Evolutionary conservation across 345 rosid genomes (phyloP), one percentile per base, ranked within the genome.

Genomic region (Populus deltoides): DNA sequence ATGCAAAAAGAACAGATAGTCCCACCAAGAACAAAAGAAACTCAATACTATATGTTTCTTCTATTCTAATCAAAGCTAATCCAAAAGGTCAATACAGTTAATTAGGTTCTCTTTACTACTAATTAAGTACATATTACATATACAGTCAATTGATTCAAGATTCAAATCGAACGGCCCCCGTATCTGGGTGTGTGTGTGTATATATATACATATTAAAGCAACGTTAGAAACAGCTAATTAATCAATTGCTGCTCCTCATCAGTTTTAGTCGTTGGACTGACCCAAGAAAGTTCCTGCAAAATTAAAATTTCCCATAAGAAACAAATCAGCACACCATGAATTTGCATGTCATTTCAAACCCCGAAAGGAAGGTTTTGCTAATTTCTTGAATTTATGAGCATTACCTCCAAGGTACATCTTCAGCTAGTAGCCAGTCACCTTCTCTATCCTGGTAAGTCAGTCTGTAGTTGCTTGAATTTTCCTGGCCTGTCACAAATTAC

Each of bases 381-480:
- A 41, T 41, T 59, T 59, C 7, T n/a, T 59, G 65, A 59, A 59
- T 24, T 59, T n/a, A 59, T 4, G 65, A 24, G 65, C 65, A 75
- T 51, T 59, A 86, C 90, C 87, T 83, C 89, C 89, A 86, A 18
- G 87, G 55, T 2, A 83, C 78, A 77, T 68, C 79, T 8, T 81
- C 82, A 36, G 86, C 88, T 36, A 83, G 66, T 15, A 85, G 68
- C 89, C 89, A 88, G 47, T 86, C 86, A 55, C 89, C 91, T 75
- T 85, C 79, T 7, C 33, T 72, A 38, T 86, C 88, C 62, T 79
- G 86, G 70, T 77, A 88, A 71, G 84, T 31, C 33, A 88, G 81
- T 61, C 71, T 36, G 73, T 77, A 85, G 73, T 27, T 25, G 20
- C 63, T 59, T 8, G 84, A 84, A 22, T 83, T 82, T n/a, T 83